phyloP scores from a whole-genome alignment of 371 early-diverging fungal species.

The Syncephalastrum monosporum region DNA sequence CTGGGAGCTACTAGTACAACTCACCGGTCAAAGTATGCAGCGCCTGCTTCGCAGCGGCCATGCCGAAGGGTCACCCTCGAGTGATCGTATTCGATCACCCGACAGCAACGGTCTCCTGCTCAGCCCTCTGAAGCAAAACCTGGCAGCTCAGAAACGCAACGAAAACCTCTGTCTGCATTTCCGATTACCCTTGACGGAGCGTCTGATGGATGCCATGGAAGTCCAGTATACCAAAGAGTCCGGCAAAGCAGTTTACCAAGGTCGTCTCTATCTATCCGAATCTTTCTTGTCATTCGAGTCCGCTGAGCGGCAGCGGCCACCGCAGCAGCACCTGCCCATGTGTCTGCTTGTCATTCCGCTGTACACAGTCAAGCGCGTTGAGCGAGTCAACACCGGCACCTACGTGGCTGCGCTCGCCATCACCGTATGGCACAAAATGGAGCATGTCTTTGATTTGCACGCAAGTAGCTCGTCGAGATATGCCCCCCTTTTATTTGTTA shows the following conservation, averaged over 20 bases:
- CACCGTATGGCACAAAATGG: constrained; percentile 65
- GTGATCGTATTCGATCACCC: constrained; percentile 6
- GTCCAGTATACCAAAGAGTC: constrained; percentile 46
- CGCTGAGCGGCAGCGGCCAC: constrained; percentile 41
- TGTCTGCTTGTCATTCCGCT: constrained; percentile 83
- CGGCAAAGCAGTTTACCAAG: constrained; percentile 31
- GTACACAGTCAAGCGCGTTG: constrained; percentile 88
- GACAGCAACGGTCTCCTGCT: constrained; percentile 25
- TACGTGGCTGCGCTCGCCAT: constrained; percentile 42
- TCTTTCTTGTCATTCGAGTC: constrained; percentile 82
- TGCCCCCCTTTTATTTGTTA: too few relatives aligned
- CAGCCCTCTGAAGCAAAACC: constrained; percentile 52
- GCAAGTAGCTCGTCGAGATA: constrained; percentile 14
- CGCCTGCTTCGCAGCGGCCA: constrained; percentile 62
- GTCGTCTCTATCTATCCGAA: constrained; percentile 79
- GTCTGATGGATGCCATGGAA: constrained; percentile 56
- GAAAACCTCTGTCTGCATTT: constrained; percentile 69
- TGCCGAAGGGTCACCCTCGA: neutral
- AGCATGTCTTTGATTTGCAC: constrained; percentile 52
- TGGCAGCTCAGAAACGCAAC: constrained; percentile 78
- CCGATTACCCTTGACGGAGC: constrained; percentile 66
- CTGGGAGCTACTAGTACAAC: constrained; percentile 86
- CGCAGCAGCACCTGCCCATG: constrained; percentile 42
- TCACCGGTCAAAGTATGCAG: constrained; percentile 85
- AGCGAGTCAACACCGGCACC: constrained; percentile 61